Percentiles rank a stretch among this genome's conserved stretches.
These are phyloP conservation scores for Leavenworthia alabamica DNA, from an alignment of 345 rosid species.

Conservation along the genomic window DNA sequence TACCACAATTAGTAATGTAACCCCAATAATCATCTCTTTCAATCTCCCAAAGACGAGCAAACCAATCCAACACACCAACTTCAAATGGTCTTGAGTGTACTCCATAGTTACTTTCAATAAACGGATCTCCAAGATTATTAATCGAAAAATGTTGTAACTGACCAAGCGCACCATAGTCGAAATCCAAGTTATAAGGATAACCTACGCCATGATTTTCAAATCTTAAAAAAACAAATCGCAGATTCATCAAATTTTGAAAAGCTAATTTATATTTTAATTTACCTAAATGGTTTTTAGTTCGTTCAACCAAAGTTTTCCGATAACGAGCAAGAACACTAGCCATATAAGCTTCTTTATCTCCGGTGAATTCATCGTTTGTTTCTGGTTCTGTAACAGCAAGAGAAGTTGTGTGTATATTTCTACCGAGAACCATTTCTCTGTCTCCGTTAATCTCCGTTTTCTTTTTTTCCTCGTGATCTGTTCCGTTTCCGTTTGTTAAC, in stretches of 20 bases:
- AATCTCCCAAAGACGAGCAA: conserved; percentile 98
- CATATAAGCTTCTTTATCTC: conserved; percentile 92
- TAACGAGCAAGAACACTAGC: conserved; percentile 89
- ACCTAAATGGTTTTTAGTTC: conserved; percentile 80
- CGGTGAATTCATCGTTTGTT: conserved; percentile 74
- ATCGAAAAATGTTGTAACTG: conserved; percentile 97
- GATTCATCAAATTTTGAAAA: too few relatives aligned
- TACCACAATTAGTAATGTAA: conserved; percentile 93
- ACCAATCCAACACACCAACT: conserved; percentile 99
- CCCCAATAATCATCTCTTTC: conserved; percentile 97
- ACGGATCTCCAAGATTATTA: conserved; percentile 96
- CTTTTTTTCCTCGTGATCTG: too few relatives aligned
- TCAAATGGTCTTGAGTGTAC: conserved; percentile 97
- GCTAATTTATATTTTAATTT: neutral
- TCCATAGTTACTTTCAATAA: conserved; percentile 95
- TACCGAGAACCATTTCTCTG: conserved; percentile 73
- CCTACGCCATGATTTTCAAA: conserved; percentile 39
- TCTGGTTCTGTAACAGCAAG: conserved; percentile 89
- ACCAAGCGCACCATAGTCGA: conserved; percentile 86
- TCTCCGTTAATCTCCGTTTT: conserved; percentile 2
- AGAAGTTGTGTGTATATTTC: conserved; percentile 72
- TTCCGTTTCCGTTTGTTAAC: conserved; percentile 8
- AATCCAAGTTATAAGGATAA: conserved; percentile 93
- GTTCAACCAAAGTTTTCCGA: conserved; percentile 62
- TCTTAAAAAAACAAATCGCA: too few relatives aligned